phyloP scores from a whole-genome alignment of 1,284 basidiomycete genomes.

The Chalciporus sp. region DNA sequence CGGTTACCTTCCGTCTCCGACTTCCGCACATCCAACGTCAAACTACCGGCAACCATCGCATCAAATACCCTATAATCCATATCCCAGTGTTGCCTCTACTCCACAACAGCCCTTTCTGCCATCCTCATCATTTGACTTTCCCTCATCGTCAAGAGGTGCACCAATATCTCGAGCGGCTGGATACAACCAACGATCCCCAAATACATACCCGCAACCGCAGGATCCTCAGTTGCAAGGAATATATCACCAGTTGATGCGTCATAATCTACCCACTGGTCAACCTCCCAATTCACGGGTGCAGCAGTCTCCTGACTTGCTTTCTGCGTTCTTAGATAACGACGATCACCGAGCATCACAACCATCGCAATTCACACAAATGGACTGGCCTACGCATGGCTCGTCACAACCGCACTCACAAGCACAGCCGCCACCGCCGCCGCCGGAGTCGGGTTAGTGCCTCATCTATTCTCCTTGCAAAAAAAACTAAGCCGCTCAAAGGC shows the following conservation, averaged over 20 bases:
- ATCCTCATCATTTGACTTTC: conserved; percentile 32
- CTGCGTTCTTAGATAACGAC: conserved; percentile 34
- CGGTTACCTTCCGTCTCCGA: conserved; percentile 33
- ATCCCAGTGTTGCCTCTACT: conserved; percentile 21
- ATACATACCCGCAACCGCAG: conserved; percentile 30
- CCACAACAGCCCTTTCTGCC: conserved; percentile 29
- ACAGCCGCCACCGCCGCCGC: conserved; percentile 18
- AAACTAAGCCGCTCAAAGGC: conserved; percentile 16
- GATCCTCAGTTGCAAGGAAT: conserved; percentile 36
- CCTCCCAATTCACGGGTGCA: conserved; percentile 23
- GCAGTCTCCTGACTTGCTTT: conserved; percentile 31
- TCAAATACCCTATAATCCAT: conserved; percentile 27
- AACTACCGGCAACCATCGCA: conserved; percentile 33
- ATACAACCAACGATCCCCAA: conserved; percentile 29
- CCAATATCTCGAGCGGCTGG: conserved; percentile 21
- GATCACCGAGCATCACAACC: conserved; percentile 27
- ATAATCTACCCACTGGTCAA: conserved; percentile 27
- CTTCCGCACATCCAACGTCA: conserved; percentile 29
- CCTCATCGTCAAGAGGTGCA: conserved; percentile 30
- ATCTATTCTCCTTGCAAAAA: background rate
- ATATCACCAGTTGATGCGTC: conserved; percentile 36
- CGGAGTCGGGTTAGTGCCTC: conserved; percentile 27
- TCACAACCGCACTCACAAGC: conserved; percentile 24
- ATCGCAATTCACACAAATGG: conserved; percentile 28
- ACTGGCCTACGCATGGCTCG: conserved; percentile 33